A percentile compares a stretch with the other conserved stretches of the same genome.
phyloP scores from a whole-genome alignment of 2,329 filamentous ascomycete species.

The Alternaria novae-zelandiae region DNA sequence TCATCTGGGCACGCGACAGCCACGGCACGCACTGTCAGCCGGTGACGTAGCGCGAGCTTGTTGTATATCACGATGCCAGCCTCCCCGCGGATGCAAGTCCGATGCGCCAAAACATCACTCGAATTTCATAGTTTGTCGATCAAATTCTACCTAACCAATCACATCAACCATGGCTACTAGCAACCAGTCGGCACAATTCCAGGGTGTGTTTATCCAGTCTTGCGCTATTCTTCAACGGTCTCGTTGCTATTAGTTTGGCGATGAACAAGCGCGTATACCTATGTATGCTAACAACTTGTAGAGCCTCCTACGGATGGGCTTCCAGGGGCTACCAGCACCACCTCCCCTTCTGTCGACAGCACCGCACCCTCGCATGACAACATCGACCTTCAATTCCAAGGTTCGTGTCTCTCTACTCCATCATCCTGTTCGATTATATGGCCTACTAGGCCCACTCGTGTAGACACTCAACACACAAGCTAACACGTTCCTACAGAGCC shows the following conservation, averaged over 20 bases:
- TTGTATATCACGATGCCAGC: conserved; percentile 6
- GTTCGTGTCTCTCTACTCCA: neutral
- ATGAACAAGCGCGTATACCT: neutral
- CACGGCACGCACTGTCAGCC: conserved; percentile 10
- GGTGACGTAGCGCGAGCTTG: conserved; percentile 15
- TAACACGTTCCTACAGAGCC: conserved; percentile 5
- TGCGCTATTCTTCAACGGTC: neutral
- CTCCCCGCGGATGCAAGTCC: neutral
- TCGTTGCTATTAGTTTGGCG: neutral
- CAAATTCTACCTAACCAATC: neutral
- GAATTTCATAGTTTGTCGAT: neutral
- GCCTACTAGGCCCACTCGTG: neutral
- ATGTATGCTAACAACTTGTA: neutral
- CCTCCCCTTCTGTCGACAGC: neutral
- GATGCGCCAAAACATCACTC: neutral
- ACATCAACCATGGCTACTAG: conserved; percentile 4
- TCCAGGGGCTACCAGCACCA: conserved; percentile 1
- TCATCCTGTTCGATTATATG: neutral
- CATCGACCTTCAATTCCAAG: conserved; percentile 11
- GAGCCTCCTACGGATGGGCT: conserved; percentile 6
- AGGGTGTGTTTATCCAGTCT: conserved; percentile 3
- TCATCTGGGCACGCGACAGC: conserved; percentile 17
- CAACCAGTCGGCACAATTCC: conserved; percentile 11
- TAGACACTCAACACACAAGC: neutral
- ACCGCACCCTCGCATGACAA: neutral